Evolutionary conservation across 139 green algal genomes (phyloP).

Genomic region (Chara braunii): DNA sequence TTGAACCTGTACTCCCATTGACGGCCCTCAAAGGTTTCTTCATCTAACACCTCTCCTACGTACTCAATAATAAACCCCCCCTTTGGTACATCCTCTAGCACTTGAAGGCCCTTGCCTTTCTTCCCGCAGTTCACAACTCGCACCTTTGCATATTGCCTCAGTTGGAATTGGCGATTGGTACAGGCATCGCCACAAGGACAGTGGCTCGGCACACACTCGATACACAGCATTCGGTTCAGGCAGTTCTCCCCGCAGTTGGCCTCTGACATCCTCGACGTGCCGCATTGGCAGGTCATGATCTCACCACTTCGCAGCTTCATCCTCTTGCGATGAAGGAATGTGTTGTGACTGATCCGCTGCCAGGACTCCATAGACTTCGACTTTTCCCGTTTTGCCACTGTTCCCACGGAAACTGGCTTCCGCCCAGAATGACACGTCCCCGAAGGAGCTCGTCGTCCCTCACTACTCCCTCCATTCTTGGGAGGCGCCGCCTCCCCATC

Average conservation of each 20-base stretch:
- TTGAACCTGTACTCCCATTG: conserved; percentile 74
- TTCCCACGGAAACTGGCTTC: too few species aligned
- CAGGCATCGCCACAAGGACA: conserved; percentile 82
- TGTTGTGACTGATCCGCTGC: too few species aligned
- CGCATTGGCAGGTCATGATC: too few species aligned
- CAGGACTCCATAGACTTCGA: too few species aligned
- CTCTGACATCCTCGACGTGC: too few species aligned
- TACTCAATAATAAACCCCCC: conserved; percentile 38
- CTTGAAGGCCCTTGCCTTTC: conserved; percentile 42
- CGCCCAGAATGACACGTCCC: too few species aligned
- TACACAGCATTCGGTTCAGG: conserved; percentile 88
- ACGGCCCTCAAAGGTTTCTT: conserved; percentile 80
- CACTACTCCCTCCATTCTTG: too few species aligned
- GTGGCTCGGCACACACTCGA: conserved; percentile 80
- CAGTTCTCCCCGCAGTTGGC: conserved; percentile 79
- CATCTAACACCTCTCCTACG: conserved; percentile 63
- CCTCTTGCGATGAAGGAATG: too few species aligned
- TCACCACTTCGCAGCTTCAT: too few species aligned
- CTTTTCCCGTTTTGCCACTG: too few species aligned
- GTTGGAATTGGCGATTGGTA: conserved; percentile 86
- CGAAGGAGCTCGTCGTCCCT: too few species aligned
- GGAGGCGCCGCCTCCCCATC: too few species aligned
- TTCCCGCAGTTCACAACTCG: conserved; percentile 32
- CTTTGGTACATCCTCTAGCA: neutral
- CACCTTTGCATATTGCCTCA: conserved; percentile 68